Conservation (phyloP, 2,329 filamentous ascomycete genomes). For the Domatiomyces globalis region DNA sequence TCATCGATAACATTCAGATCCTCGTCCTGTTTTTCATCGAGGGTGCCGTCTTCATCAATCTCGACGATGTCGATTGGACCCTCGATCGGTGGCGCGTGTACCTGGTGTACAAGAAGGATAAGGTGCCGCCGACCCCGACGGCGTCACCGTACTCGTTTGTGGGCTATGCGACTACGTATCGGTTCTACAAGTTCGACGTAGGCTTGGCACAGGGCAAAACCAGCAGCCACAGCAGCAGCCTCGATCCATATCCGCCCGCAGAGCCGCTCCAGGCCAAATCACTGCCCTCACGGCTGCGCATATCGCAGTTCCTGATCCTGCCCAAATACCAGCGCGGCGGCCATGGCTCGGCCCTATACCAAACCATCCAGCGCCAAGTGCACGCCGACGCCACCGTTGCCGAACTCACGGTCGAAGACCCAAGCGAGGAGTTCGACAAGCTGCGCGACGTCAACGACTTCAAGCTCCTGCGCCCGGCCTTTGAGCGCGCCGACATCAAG, state of each 20-base stretch:
- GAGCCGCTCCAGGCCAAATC: constrained; percentile 37
- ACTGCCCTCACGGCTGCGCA: constrained; percentile 62
- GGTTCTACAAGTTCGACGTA: constrained; percentile 52
- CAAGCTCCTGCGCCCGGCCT: constrained; percentile 38
- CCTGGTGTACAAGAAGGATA: constrained; percentile 55
- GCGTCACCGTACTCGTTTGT: constrained; percentile 61
- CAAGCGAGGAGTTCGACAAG: constrained; percentile 56
- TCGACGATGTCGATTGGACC: constrained; percentile 58
- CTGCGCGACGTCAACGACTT: constrained; percentile 51
- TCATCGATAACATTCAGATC: constrained; percentile 71
- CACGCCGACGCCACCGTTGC: constrained; percentile 52
- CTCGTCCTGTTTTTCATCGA: constrained; percentile 81
- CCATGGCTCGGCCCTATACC: constrained; percentile 68
- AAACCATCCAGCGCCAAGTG: constrained; percentile 58
- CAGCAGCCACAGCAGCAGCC: constrained; percentile 20
- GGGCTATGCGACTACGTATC: constrained; percentile 82
- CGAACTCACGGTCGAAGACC: constrained; percentile 88
- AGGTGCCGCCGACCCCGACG: constrained; percentile 27
- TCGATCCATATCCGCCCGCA: constrained; percentile 31
- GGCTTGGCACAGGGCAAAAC: constrained; percentile 17
- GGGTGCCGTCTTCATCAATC: constrained; percentile 63
- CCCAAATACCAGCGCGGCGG: constrained; percentile 74
- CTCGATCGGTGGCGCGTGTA: constrained; percentile 83
- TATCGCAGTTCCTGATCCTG: constrained; percentile 86
- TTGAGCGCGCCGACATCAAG: constrained; percentile 33